Base-by-base conservation (phyloP, 192 early-diverging fungal species). In the Neocallimastix lanati region DNA sequence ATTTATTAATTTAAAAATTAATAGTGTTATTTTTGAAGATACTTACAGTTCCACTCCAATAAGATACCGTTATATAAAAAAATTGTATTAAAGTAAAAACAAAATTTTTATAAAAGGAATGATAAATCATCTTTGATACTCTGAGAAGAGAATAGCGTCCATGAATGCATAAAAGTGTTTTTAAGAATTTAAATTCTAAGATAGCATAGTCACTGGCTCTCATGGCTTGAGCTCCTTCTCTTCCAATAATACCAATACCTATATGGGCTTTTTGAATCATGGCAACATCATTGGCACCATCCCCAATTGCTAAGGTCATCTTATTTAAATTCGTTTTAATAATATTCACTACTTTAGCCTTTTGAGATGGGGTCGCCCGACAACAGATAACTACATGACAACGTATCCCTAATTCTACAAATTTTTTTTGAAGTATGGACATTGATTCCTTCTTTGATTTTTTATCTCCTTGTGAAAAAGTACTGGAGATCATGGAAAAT, bases 191-290 rank as follows among this genome's bases (percentile, higher is more conserved):
- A 80, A 91, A 91, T 82, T 91, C 87, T 28, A 82, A 83, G 81
- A 97, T 93, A 28, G 92, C 92, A 82, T 94, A 97, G 85, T 97
- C 96, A 29, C 91, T 88, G 9, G 96, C 88, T 13, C 92, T 85
- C 38, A 93, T 94, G 4, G 96, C 96, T 79, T 95, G 94, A 80
- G 94, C 81, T 7, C 95, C 95, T 83, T 97, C 96, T 76, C 88
- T 86, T 1, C 96, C 96, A 1, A 93, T 90, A 38, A 97, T 96
- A 18, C 96, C 96, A 67, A 97, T 92, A 16, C 96, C 96, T 28
- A 96, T 92, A 79, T 97, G 91, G 13, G 96, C 94, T 81, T 93
- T 93, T 81, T 96, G 93, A 80, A 97, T 95, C 96, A 97, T 97
- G 25, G 93, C 92, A 88, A 96, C 93, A 79, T 97, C 96, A 82